Base-by-base conservation (phyloP, 441 rosid genomes). In the Macaranga tanarius region DNA sequence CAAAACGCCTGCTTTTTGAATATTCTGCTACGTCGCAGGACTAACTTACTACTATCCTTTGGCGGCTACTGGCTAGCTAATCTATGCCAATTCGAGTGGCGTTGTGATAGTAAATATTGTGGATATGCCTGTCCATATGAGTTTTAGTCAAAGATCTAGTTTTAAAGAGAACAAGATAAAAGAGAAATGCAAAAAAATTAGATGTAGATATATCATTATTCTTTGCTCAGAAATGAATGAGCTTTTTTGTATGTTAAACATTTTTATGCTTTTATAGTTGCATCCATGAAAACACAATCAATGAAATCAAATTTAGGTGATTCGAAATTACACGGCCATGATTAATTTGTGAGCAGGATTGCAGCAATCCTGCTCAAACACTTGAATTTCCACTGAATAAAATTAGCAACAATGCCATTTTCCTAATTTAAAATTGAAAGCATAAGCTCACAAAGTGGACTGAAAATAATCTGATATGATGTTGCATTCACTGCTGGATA, bases 21-120 rank as follows among this genome's bases (percentile, higher is more conserved):
- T 95, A 95, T 80, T 88, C 99, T 26, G 95, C 99, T 17, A 89
- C 97, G 12, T 87, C 99, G 5, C 99, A 95, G 87, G 95, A 91
- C 83, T 95, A 73, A 72, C 5, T 11, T 31, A 8, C 17, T 20
- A 26, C 6, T 22, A 17, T 15, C n/a, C 6, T 52, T 67, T 31
- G 38, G 38, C 6, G 38, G 38, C 38, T 4, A 34, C 38, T 34
- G 7, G 61, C 72, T 2, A 0, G 73, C 58, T 44, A 25, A 54
- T 16, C 4, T 38, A 48, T 34, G 0, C 47, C 52, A 40, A 10
- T 44, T 7, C 15, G 71, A 54, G 10, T 20, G 38, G 23, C 11
- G n/a, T 7, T 45, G 61, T 64, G 22, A 1, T 28, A 28, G 34
- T 28, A 4, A 28, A 28, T 28, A 4, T 28, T 58, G 25, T 59